Evolutionary conservation across 768 basidiomycete species (phyloP).

Genomic region (Plicaturopsis crispa): DNA sequence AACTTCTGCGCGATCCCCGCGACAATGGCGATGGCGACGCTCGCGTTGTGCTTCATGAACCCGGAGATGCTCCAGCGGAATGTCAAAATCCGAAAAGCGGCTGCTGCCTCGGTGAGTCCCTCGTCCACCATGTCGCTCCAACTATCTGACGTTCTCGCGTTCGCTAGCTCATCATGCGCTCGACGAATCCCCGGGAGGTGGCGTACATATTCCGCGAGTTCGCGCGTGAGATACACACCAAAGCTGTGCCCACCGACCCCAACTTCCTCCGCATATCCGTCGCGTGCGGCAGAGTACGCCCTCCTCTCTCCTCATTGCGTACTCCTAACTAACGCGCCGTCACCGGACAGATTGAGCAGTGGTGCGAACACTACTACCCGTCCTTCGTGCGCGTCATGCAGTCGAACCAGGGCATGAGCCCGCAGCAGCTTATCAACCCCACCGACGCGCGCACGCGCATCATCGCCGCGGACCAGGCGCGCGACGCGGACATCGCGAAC

Average conservation of each 20-base stretch:
- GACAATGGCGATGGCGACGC: slow-evolving; percentile 92
- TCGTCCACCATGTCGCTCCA: neutral
- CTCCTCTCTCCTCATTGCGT: slow-evolving; percentile 8
- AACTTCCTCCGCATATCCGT: slow-evolving; percentile 78
- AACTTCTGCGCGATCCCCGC: slow-evolving; percentile 94
- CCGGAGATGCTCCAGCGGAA: slow-evolving; percentile 76
- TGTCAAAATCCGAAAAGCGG: slow-evolving; percentile 92
- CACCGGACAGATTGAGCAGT: slow-evolving; percentile 73
- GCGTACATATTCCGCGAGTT: slow-evolving; percentile 82
- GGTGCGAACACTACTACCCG: slow-evolving; percentile 91
- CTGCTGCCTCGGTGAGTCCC: slow-evolving; percentile 66
- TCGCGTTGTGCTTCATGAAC: slow-evolving; percentile 93
- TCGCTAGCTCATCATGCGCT: slow-evolving; percentile 78
- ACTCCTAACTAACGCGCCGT: slow-evolving; percentile 1
- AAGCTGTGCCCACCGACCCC: slow-evolving; percentile 75
- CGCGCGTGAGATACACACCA: slow-evolving; percentile 75
- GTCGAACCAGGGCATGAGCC: slow-evolving; percentile 1
- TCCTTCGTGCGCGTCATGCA: slow-evolving; percentile 54
- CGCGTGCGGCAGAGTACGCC: slow-evolving; percentile 71
- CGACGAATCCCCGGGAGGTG: slow-evolving; percentile 89
- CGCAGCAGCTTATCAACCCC: slow-evolving; percentile 30
- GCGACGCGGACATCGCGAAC: slow-evolving; percentile 26
- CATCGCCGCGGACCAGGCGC: slow-evolving; percentile 34
- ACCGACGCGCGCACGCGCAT: slow-evolving; percentile 52
- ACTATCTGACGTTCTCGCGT: neutral